Evolutionary conservation across 768 basidiomycete species (phyloP).

Genomic region (Baorangia bicolor): DNA sequence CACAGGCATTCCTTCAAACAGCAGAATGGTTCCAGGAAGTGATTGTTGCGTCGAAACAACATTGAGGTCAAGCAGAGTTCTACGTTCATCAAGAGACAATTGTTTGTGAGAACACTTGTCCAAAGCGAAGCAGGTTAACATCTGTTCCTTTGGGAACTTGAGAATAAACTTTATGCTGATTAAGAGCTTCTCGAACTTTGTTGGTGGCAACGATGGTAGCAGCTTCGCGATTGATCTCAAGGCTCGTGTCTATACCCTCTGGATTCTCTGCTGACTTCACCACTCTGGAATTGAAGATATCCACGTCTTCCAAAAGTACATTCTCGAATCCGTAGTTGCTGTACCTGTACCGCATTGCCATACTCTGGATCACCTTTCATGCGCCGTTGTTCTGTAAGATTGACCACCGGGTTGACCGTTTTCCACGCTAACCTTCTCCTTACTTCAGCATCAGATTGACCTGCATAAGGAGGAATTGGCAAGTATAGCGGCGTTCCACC

Average conservation of each 20-base stretch:
- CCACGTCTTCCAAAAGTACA: neutral
- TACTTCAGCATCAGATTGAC: neutral
- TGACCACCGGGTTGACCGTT: rapidly evolving
- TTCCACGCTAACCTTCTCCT: neutral
- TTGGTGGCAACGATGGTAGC: constrained; percentile 1
- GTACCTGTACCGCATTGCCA: no score
- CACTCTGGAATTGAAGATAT: neutral
- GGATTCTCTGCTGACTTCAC: neutral
- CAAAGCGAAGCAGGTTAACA: neutral
- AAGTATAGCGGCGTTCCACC: constrained; percentile 27
- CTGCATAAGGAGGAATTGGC: constrained; percentile 15
- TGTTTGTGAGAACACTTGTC: neutral
- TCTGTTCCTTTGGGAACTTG: neutral
- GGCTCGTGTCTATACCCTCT: neutral
- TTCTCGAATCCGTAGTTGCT: no score
- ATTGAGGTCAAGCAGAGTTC: neutral
- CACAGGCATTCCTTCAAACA: constrained; percentile 34
- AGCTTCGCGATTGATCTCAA: neutral
- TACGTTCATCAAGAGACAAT: neutral
- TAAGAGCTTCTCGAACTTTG: neutral
- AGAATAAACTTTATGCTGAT: neutral
- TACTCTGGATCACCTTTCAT: neutral
- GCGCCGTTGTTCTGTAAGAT: neutral
- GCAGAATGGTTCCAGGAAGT: constrained; percentile 20
- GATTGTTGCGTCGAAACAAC: neutral